Conservation (phyloP, 2,329 filamentous ascomycete species). For the Cordyceps cicadae region DNA sequence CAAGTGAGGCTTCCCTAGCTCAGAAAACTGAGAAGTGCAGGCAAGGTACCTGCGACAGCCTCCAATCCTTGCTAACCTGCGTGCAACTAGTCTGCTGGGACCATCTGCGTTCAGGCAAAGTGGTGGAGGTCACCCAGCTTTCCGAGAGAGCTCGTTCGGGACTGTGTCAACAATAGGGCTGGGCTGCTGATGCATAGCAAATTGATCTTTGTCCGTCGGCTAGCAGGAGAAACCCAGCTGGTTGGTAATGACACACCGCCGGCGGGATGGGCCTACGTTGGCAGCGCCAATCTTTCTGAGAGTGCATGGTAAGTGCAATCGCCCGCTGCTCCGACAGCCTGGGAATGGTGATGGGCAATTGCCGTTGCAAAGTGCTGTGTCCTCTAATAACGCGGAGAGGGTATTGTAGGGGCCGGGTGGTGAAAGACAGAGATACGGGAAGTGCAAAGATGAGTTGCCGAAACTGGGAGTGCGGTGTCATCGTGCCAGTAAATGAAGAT, state of each 20-base stretch:
- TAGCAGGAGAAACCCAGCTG: background rate
- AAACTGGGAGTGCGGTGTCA: constrained; percentile 93
- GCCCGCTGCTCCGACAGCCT: background rate
- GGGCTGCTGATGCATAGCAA: constrained; percentile 88
- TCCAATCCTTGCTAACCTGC: constrained; percentile 24
- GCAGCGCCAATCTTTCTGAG: constrained; percentile 86
- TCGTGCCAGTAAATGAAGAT: constrained; percentile 41
- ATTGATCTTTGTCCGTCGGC: constrained; percentile 45
- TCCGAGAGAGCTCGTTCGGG: constrained; percentile 61
- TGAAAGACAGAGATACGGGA: constrained; percentile 59
- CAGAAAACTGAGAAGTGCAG: background rate
- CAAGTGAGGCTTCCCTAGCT: constrained; percentile 34
- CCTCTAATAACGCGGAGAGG: constrained; percentile 2
- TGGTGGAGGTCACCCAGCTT: constrained; percentile 67
- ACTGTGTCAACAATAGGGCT: constrained; percentile 62
- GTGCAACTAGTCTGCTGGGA: constrained; percentile 59
- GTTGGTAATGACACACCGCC: constrained; percentile 13
- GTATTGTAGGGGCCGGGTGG: constrained; percentile 61
- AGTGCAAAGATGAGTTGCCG: constrained; percentile 69
- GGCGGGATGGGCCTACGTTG: constrained; percentile 71
- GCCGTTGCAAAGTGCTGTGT: background rate
- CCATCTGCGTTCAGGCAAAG: constrained; percentile 67
- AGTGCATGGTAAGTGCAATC: constrained; percentile 67
- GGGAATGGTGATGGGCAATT: constrained; percentile 10
- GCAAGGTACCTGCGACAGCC: background rate